These are phyloP conservation scores for Penicillium sp. DNA, from an alignment of 2,329 filamentous ascomycete genomes.

Conservation along the genomic window DNA sequence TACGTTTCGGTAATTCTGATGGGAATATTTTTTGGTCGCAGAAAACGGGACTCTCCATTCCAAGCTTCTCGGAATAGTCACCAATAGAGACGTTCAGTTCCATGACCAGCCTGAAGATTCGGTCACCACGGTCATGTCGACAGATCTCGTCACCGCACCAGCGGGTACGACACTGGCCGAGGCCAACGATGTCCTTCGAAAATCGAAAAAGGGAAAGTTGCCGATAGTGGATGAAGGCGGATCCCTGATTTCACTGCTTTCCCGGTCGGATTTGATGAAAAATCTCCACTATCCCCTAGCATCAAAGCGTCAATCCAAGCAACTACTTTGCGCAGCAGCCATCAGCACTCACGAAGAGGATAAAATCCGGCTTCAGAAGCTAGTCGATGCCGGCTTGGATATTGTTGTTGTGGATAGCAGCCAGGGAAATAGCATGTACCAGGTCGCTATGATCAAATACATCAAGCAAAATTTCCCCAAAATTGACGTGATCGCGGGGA, in stretches of 20 bases:
- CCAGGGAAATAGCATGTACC: conserved; percentile 98
- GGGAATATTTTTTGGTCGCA: conserved; percentile 46
- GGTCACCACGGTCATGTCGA: conserved; percentile 92
- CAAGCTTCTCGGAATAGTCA: conserved; percentile 96
- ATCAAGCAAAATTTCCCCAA: conserved; percentile 84
- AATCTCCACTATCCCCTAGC: conserved; percentile 96
- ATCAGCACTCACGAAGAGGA: conserved; percentile 95
- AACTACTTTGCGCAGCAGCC: conserved; percentile 92
- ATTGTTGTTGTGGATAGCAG: conserved; percentile 95
- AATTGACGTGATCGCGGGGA: conserved; percentile 95
- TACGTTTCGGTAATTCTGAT: conserved; percentile 45
- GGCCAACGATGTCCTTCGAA: conserved; percentile 89
- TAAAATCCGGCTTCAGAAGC: conserved; percentile 79
- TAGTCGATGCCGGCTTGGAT: conserved; percentile 93
- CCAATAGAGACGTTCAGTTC: conserved; percentile 97
- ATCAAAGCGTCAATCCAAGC: conserved; percentile 97
- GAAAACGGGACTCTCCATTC: conserved; percentile 91
- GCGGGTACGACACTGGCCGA: conserved; percentile 81
- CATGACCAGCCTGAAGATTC: conserved; percentile 73
- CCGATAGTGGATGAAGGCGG: conserved; percentile 83
- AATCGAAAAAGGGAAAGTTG: conserved; percentile 98
- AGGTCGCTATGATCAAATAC: conserved; percentile 97
- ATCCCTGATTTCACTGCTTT: conserved; percentile 90
- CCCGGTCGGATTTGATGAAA: conserved; percentile 95
- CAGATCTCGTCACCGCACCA: conserved; percentile 84